Base-by-base conservation (phyloP, 2,329 filamentous ascomycete genomes). In the Paecilomyces variotii region DNA sequence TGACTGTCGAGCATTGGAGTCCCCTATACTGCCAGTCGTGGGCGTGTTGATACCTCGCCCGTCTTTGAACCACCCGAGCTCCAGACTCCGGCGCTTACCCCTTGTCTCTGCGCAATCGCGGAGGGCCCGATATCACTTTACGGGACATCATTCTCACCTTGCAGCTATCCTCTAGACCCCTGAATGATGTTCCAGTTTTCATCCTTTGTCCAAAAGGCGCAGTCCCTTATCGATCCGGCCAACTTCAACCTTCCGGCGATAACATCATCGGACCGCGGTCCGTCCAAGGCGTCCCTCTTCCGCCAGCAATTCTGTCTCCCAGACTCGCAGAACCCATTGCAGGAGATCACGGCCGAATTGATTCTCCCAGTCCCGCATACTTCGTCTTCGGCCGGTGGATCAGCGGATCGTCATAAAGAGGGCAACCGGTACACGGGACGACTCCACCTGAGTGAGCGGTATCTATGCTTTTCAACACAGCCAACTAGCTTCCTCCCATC, bases 301-400 rank as follows among this genome's bases (percentile, higher is more conserved):
- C 91, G 94, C 78, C 88, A 89, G 74, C 94, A 99, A 77, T 99
- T 99, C 79, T 90, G 94, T 65, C 87, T 99, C 34, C 94, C 94
- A 53, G 86, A 91, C 70, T 88, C 90, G 45, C 93, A 99, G 77
- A 92, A 89, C 62, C 94, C 94, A 58, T 83, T 97, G 59, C 91
- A 95, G 78, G 94, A 99, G 80, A 97, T 99, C 77, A 91, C 89
- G 61, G 92, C 94, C 70, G 94, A 99, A 79, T 85, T 99, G 60
- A 95, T 91, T 58, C 89, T 99, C 60, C 87, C 88, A 57, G 86
- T 84, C 62, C 84, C 85, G 63, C 89, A 87, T 74, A 83, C 79
- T 65, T 73, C 68, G 62, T 67, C 69, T 2, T 62, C 63, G 9
- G 59, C 68, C 1, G 58, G 70, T 60, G 86, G 82, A 61, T 84